These are phyloP conservation scores for Tilletiaria anomala DNA, from an alignment of 1,284 basidiomycete species.

Conservation along the genomic window DNA sequence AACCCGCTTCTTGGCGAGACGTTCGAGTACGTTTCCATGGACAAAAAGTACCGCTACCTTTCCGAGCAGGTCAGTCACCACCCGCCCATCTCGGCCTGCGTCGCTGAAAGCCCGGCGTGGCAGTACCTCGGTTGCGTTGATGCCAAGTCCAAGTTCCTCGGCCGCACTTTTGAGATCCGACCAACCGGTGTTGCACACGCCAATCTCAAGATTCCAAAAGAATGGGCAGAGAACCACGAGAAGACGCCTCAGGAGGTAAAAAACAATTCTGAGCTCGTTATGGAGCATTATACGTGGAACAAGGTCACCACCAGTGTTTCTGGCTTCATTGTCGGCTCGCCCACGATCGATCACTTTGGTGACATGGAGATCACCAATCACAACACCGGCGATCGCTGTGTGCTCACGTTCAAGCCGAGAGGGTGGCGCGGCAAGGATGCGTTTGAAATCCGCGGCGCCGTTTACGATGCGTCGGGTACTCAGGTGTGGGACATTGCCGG, in stretches of 20 bases:
- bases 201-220: slow-evolving; percentile 53
- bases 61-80: slow-evolving; percentile 94
- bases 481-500: slow-evolving; percentile 81
- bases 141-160: slow-evolving; percentile 42
- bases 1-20: slow-evolving; percentile 56
- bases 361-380: slow-evolving; percentile 84
- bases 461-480: slow-evolving; percentile 54
- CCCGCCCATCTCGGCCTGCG: slow-evolving; percentile 88
- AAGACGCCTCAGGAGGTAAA: too few species aligned
- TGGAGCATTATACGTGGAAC: slow-evolving; percentile 78
- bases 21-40: slow-evolving; percentile 79
- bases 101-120: slow-evolving; percentile 73
- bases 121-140: slow-evolving; percentile 60
- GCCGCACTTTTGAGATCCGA: slow-evolving; percentile 87
- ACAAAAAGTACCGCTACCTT: slow-evolving; percentile 66
- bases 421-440: slow-evolving; percentile 87
- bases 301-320: slow-evolving; percentile 51
- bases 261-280: too few species aligned
- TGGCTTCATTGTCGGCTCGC: slow-evolving; percentile 81
- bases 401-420: slow-evolving; percentile 85
- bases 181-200: slow-evolving; percentile 88
- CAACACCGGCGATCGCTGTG: slow-evolving; percentile 74
- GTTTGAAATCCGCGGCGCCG: slow-evolving; percentile 77
- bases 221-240: slow-evolving; percentile 11
- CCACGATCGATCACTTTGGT: slow-evolving; percentile 93